Evolutionary conservation across 2,329 filamentous ascomycete species (phyloP).

Genomic region (Capronia coronata): DNA sequence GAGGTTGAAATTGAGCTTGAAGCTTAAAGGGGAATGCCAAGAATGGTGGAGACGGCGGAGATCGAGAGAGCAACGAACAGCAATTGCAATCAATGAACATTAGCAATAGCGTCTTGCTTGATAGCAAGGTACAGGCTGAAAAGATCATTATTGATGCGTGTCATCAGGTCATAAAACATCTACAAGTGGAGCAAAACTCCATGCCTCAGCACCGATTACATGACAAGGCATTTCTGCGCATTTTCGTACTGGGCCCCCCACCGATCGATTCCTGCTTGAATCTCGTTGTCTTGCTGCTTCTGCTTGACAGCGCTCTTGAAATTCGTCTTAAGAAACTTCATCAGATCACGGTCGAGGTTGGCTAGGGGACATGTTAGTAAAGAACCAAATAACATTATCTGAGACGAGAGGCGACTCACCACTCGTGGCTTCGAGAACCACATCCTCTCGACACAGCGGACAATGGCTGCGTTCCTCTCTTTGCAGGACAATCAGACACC

Average conservation of each 20-base stretch:
- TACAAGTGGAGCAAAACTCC: background rate
- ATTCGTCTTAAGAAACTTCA: constrained; percentile 65
- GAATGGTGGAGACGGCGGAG: background rate
- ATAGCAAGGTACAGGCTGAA: background rate
- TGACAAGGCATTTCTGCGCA: constrained; percentile 33
- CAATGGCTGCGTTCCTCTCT: constrained; percentile 61
- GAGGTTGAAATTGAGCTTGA: background rate
- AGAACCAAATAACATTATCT: no score
- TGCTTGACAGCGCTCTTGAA: constrained; percentile 65
- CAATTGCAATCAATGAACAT: background rate
- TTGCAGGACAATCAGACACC: constrained; percentile 75
- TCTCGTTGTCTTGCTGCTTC: constrained; percentile 65
- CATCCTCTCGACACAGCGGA: constrained; percentile 67
- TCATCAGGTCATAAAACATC: background rate
- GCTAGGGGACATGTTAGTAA: no score
- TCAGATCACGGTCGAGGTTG: constrained; percentile 63
- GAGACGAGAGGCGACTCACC: no score
- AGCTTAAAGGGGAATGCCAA: background rate
- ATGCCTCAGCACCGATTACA: constrained; percentile 23
- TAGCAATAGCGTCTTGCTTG: background rate
- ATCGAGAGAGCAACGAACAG: no score
- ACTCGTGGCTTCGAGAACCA: constrained; percentile 63
- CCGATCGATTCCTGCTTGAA: constrained; percentile 65
- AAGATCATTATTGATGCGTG: background rate
- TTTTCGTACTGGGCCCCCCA: constrained; percentile 60